phyloP scores from a whole-genome alignment of 768 basidiomycete genomes.

The Mycena metata region DNA sequence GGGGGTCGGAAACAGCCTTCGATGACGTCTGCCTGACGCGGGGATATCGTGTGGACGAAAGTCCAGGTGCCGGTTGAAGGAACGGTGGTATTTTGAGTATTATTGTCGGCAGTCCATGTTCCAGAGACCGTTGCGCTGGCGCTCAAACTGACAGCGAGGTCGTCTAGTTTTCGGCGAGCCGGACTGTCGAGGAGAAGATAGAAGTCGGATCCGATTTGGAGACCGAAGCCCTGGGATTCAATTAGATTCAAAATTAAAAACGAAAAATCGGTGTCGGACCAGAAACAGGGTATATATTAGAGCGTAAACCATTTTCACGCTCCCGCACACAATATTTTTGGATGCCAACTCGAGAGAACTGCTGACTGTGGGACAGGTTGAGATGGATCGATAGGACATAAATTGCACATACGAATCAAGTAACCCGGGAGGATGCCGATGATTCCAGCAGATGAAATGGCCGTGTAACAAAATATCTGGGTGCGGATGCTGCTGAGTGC shows the following conservation, averaged over 20 bases:
- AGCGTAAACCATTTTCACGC: constrained; percentile 92
- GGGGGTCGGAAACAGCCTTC: constrained; percentile 80
- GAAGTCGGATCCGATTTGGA: constrained; percentile 87
- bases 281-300: constrained; percentile 88
- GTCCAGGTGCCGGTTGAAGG: constrained; percentile 74
- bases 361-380: constrained; percentile 62
- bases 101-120: constrained; percentile 75
- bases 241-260: constrained; percentile 8
- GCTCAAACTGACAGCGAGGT: constrained; percentile 65
- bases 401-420: constrained; percentile 71
- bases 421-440: constrained; percentile 94
- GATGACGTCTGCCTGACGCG: constrained; percentile 61
- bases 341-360: constrained; percentile 88
- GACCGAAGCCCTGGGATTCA: constrained; percentile 73
- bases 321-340: constrained; percentile 87
- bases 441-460: constrained; percentile 89
- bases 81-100: constrained; percentile 54
- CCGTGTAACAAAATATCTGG: constrained; percentile 90
- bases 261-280: constrained; percentile 44
- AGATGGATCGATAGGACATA: constrained; percentile 9
- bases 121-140: constrained; percentile 70
- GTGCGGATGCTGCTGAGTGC: constrained; percentile 84
- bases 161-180: constrained; percentile 65
- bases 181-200: constrained; percentile 77
- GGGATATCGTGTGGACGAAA: constrained; percentile 68